phyloP scores from a whole-genome alignment of 164 flowering plant species.

The Aristolochia fimbriata region DNA sequence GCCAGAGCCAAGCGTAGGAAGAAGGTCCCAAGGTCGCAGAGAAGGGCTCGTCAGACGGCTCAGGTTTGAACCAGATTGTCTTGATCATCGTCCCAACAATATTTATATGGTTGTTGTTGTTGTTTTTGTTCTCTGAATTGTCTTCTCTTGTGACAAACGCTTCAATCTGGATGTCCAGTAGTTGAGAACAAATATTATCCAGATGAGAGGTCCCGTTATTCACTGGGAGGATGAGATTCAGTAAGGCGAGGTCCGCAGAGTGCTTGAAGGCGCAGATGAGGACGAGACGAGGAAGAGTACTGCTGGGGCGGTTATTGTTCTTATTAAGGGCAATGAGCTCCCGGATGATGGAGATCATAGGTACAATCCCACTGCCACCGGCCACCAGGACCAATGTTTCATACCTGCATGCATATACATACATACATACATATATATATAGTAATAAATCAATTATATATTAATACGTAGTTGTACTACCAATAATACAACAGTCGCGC shows the following conservation, averaged over 20 bases:
- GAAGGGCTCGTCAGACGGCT: conserved; percentile 34
- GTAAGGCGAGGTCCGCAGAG: conserved; percentile 50
- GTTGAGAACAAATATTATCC: conserved; percentile 20
- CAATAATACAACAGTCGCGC: too few relatives aligned
- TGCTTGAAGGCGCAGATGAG: conserved; percentile 50
- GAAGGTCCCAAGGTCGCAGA: conserved; percentile 45
- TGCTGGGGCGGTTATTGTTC: too few relatives aligned
- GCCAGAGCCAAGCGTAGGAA: conserved; percentile 69
- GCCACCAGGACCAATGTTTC: conserved; percentile 70
- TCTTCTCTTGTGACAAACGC: conserved; percentile 79
- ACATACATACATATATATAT: too few relatives aligned
- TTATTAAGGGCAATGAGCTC: conserved; percentile 28
- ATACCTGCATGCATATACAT: conserved; percentile 36
- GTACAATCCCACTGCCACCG: conserved; percentile 84
- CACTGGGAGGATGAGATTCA: conserved; percentile 61
- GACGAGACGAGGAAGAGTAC: conserved; percentile 24
- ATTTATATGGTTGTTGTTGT: too few relatives aligned
- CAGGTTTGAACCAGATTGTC: conserved; percentile 59
- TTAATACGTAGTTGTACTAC: too few relatives aligned
- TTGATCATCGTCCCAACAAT: too few relatives aligned
- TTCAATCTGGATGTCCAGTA: conserved; percentile 45
- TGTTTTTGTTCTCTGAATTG: too few relatives aligned
- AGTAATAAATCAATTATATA: too few relatives aligned
- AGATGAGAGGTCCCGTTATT: conserved; percentile 4
- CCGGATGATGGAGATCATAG: conserved; percentile 60